phyloP scores from a whole-genome alignment of 2,329 filamentous ascomycete genomes.

The Cladosporium sp. region DNA sequence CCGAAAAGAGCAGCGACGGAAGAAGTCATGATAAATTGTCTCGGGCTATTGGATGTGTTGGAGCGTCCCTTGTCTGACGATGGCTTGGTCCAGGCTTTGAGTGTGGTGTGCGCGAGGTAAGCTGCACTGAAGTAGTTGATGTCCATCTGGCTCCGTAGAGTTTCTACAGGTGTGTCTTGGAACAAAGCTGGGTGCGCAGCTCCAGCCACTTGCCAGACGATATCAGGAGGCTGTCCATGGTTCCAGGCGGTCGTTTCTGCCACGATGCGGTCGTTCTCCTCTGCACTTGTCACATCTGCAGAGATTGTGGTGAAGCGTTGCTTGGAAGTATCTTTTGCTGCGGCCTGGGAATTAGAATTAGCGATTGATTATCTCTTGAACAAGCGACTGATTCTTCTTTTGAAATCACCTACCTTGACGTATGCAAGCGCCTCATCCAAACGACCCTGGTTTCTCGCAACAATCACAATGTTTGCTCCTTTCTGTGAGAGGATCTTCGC shows the following conservation, averaged over 20 bases:
- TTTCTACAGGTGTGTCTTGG: conserved; percentile 64
- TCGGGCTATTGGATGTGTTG: conserved; percentile 33
- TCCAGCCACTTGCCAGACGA: conserved; percentile 90
- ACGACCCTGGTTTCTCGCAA: conserved; percentile 72
- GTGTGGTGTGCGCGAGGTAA: conserved; percentile 77
- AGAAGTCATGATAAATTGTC: conserved; percentile 84
- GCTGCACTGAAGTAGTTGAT: conserved; percentile 84
- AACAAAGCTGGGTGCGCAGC: conserved; percentile 70
- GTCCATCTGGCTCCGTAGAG: conserved; percentile 76
- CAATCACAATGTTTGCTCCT: conserved; percentile 81
- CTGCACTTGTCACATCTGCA: conserved; percentile 70
- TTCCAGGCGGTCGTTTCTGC: conserved; percentile 76
- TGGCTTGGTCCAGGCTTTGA: conserved; percentile 66
- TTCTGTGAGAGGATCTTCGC: conserved; percentile 72
- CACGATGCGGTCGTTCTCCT: conserved; percentile 67
- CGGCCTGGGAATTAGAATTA: conserved; percentile 45
- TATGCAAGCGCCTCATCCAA: conserved; percentile 66
- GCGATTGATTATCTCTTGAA: not conserved
- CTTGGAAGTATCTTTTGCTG: conserved; percentile 58
- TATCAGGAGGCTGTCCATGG: conserved; percentile 65
- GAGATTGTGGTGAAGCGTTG: conserved; percentile 82
- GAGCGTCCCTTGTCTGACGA: conserved; percentile 22
- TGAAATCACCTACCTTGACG: conserved; percentile 51
- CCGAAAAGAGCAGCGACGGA: conserved; percentile 72
- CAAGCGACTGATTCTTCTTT: conserved; percentile 10